Evolutionary conservation across 1,284 basidiomycete species (phyloP), one percentile per base, ranked within the genome.

Genomic region (Leccinum fallax): DNA sequence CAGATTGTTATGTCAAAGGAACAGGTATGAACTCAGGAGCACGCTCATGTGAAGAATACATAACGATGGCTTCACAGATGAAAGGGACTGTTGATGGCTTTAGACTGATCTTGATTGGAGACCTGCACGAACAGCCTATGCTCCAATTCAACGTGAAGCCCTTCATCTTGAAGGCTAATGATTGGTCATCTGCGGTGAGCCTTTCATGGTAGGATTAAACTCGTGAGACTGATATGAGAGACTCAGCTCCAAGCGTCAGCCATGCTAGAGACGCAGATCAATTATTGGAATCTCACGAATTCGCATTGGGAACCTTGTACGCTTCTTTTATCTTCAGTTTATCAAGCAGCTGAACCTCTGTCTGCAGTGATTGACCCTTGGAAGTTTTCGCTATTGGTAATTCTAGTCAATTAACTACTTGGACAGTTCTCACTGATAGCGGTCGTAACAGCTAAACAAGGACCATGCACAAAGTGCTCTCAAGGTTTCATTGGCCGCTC

Each of bases 281-380:
- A 91, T 67, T 99, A 97, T 74, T 99, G 95, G 93, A 99, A 99
- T 77, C 79, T 99, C 59, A 90, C 92, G 30, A 97, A 98, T 73
- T 99, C 97, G 54, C 95, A 99, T 73, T 99, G 97, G 94, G 97
- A 99, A 77, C 97, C 98, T n/a, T 79, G 89, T 90, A 71, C 65
- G 86, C 38, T 57, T 10, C 19, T 28, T 46, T 61, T 38, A 13
- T 53, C 36, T 53, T 40, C 40, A 19, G 13, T 21, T 49, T 43
- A 58, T 53, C 51, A 53, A 34, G 9, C 8, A 24, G 21, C 54
- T 61, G 38, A 66, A 26, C 59, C 19, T 51, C 10, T 26, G 3
- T 56, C 43, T 15, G 15, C 61, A 92, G 89, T 99, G 57, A 93
- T 98, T 69, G 97, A 99, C 74, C 97, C 97, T 1, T 99, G 97